Base-by-base conservation (phyloP, 768 basidiomycete species). In the Pulveroboletus ravenelii region DNA sequence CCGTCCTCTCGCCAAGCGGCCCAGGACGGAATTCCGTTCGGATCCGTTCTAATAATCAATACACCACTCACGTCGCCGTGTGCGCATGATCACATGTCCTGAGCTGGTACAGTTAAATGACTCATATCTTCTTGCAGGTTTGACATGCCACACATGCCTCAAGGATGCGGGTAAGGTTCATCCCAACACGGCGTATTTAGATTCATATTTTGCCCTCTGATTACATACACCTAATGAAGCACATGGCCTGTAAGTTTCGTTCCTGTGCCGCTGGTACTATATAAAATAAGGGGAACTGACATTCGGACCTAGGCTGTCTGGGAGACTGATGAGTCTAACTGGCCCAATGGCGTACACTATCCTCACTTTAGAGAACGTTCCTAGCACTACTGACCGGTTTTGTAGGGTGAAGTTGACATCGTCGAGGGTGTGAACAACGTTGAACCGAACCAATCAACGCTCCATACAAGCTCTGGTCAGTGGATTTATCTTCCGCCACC, bases 381-480 rank as follows among this genome's bases (percentile, higher is more conserved):
- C 25, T 23, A 3, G 9, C 0, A 35, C 50, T 47, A 31, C 20
- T 23, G 20, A 66, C 35, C 3, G 41, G 6, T 34, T 51, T 43
- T 44, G 6, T 30, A 67, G 65, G 65, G 67, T 17, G 65, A 67
- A 34, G 41, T 69, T 6, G 65, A 69, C 40, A 67, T 69, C 8
- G 55, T 67, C 7, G 66, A 67, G 43, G 66, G 70, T 38, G 81
- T 84, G 13, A 84, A 85, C 57, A 70, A 81, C 57, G 68, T 75
- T 47, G 65, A 66, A 13, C 74, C 78, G 3, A 79, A 83, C 57
- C 70, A 73, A 50, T 70, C 72, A 2, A 78, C 81, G 0, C 68
- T 86, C 35, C 85, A 86, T 62, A 84, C 83, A 5, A 70, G 68
- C 48, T 55, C 78, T 10, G 69, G 80, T 76, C 50, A 41, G 70